Percentiles rank a stretch among this genome's conserved stretches.
These are phyloP conservation scores for Vanrija sp. DNA, from an alignment of 1,284 basidiomycete species.

Conservation along the genomic window DNA sequence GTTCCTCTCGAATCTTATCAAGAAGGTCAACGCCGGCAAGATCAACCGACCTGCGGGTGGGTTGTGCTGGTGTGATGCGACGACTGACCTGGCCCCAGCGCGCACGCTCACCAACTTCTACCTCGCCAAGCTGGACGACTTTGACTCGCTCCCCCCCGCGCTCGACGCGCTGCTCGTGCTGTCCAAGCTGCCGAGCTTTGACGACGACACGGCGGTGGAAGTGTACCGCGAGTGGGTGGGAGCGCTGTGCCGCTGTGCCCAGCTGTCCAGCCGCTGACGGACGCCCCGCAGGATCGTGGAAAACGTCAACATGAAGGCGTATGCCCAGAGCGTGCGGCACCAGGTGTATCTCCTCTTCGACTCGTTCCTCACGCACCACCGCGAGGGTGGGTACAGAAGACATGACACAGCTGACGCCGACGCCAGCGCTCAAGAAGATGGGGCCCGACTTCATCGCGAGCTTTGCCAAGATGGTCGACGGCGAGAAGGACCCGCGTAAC, in stretches of 20 bases:
- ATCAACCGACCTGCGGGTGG: slow-evolving; percentile 78
- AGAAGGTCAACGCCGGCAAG: slow-evolving; percentile 58
- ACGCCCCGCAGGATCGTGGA: slow-evolving; percentile 61
- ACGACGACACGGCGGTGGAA: slow-evolving; percentile 64
- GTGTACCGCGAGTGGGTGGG: slow-evolving; percentile 64
- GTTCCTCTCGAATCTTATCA: slow-evolving; percentile 58
- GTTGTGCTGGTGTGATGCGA: slow-evolving; percentile 24
- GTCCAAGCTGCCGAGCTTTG: slow-evolving; percentile 63
- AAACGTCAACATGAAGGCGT: slow-evolving; percentile 73
- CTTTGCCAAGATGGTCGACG: slow-evolving; percentile 77
- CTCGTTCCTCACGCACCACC: slow-evolving; percentile 67
- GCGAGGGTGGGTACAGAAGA: slow-evolving; percentile 56
- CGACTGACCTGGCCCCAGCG: slow-evolving; percentile 52
- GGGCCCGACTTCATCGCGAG: slow-evolving; percentile 66
- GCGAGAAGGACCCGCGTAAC: slow-evolving; percentile 97
- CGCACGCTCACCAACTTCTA: slow-evolving; percentile 80
- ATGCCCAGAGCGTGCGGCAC: slow-evolving; percentile 79
- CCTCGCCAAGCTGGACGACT: slow-evolving; percentile 78
- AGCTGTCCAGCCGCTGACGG: neutral
- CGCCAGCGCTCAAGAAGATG: slow-evolving; percentile 64
- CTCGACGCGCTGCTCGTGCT: slow-evolving; percentile 70
- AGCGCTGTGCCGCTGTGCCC: no score
- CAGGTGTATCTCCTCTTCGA: slow-evolving; percentile 80
- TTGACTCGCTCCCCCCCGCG: slow-evolving; percentile 72
- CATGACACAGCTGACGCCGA: neutral